Percentiles rank a stretch among this genome's conserved stretches.
Evolutionary conservation across 2,329 filamentous ascomycete genomes (phyloP).

Genomic region (Xylogone sp.): DNA sequence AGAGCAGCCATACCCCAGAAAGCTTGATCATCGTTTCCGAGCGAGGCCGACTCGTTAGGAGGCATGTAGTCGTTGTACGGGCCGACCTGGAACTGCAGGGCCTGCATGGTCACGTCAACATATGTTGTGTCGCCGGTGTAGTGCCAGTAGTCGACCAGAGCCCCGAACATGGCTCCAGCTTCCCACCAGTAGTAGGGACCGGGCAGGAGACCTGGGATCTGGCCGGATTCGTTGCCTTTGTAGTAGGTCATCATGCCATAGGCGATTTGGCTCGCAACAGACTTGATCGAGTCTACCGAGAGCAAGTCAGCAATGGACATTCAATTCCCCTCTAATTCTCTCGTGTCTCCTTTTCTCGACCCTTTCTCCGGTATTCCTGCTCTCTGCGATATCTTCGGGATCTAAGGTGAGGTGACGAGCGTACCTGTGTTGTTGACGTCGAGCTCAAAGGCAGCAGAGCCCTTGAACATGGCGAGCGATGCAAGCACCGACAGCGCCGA

Average conservation of each 20-base stretch:
- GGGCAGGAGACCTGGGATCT: constrained; percentile 44
- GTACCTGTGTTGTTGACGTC: constrained; percentile 2
- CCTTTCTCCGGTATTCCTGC: not conserved
- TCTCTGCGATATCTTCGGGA: not conserved
- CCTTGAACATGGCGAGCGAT: not conserved
- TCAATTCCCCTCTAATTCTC: not conserved
- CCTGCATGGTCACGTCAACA: constrained; percentile 63
- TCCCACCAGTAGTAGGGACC: constrained; percentile 53
- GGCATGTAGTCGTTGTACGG: constrained; percentile 73
- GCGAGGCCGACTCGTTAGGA: constrained; percentile 58
- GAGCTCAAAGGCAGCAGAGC: constrained; percentile 3
- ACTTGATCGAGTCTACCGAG: constrained; percentile 28
- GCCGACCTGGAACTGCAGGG: constrained; percentile 70
- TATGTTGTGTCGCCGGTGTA: constrained; percentile 70
- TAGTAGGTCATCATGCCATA: constrained; percentile 49
- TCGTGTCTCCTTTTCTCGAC: not conserved
- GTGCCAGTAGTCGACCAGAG: constrained; percentile 78
- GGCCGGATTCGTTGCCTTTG: constrained; percentile 45
- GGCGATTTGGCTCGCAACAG: constrained; percentile 32
- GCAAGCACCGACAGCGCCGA: not conserved
- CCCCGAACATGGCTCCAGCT: constrained; percentile 66
- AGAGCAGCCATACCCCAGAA: constrained; percentile 70
- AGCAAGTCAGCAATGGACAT: not conserved
- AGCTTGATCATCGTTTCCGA: constrained; percentile 72
- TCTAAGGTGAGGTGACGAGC: not conserved